phyloP scores from a whole-genome alignment of 176 grass and related monocot species.

The Chrysopogon serrulatus region DNA sequence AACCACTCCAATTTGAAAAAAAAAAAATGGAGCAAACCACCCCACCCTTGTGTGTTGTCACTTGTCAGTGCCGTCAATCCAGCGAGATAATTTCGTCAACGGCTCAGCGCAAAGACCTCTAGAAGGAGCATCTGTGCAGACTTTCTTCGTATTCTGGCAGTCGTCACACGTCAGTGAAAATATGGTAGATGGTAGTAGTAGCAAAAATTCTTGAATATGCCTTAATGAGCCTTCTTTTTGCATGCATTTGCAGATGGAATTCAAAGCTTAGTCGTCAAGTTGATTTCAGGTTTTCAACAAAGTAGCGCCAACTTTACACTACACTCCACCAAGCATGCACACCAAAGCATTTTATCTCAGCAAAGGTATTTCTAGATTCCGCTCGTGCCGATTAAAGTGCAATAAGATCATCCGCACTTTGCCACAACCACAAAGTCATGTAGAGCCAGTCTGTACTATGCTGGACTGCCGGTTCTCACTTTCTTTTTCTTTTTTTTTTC shows the following conservation, averaged over 20 bases:
- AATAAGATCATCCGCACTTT: background rate
- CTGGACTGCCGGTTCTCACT: background rate
- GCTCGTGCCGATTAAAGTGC: background rate
- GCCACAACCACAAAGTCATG: background rate
- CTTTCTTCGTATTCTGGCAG: background rate
- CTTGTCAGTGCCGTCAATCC: background rate
- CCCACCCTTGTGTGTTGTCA: background rate
- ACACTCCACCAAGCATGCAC: background rate
- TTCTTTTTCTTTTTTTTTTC: background rate
- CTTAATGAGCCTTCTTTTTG: background rate
- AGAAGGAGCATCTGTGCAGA: background rate
- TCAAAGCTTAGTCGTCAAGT: background rate
- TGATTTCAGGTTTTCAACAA: constrained; percentile 10
- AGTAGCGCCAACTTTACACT: background rate
- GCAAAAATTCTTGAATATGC: background rate
- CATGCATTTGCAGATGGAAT: background rate
- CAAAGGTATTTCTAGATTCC: background rate
- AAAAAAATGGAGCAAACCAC: background rate
- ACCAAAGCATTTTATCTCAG: background rate
- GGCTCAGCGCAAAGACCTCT: background rate
- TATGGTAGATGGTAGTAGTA: too few relatives aligned
- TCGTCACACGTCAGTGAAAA: background rate
- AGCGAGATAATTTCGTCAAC: background rate
- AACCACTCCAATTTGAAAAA: background rate
- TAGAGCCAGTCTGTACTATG: background rate